Conservation (phyloP, 148 eudicot species). For the Diospyros kaki region DNA sequence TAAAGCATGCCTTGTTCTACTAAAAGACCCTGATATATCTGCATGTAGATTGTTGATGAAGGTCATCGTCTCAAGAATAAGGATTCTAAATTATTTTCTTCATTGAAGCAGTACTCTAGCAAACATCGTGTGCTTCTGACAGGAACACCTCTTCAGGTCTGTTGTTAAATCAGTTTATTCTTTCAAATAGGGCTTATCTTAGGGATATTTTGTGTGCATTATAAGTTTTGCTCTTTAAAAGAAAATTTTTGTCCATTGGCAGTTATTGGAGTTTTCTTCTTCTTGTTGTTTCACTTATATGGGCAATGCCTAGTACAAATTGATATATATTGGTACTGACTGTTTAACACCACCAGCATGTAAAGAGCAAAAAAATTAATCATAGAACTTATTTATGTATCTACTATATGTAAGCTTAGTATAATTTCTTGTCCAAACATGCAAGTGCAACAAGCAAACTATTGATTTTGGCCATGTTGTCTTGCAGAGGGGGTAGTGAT, state of each 20-base stretch:
- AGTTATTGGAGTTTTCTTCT: neutral
- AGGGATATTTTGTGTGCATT: too few relatives aligned
- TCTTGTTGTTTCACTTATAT: too few relatives aligned
- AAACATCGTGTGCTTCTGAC: conserved; percentile 89
- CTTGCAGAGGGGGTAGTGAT: neutral
- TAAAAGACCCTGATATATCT: conserved; percentile 11
- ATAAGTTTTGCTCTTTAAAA: too few relatives aligned
- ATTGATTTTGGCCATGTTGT: neutral
- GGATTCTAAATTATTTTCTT: conserved; percentile 86
- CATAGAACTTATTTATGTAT: neutral
- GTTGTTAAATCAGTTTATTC: neutral
- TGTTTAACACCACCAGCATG: neutral
- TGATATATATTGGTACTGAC: neutral
- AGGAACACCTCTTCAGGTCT: conserved; percentile 99
- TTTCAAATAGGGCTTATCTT: too few relatives aligned
- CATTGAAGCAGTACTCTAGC: conserved; percentile 67
- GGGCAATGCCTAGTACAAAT: too few relatives aligned
- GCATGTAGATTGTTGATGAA: conserved; percentile 88
- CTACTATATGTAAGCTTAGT: neutral
- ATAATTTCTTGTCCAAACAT: neutral
- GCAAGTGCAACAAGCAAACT: neutral
- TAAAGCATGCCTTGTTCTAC: conserved; percentile 8
- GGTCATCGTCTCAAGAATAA: conserved; percentile 98
- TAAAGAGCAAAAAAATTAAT: neutral
- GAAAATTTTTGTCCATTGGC: too few relatives aligned